Percentiles rank a stretch among this genome's conserved stretches.
Conservation (phyloP, 306 rosid species). For the Dicorynia guianensis region DNA sequence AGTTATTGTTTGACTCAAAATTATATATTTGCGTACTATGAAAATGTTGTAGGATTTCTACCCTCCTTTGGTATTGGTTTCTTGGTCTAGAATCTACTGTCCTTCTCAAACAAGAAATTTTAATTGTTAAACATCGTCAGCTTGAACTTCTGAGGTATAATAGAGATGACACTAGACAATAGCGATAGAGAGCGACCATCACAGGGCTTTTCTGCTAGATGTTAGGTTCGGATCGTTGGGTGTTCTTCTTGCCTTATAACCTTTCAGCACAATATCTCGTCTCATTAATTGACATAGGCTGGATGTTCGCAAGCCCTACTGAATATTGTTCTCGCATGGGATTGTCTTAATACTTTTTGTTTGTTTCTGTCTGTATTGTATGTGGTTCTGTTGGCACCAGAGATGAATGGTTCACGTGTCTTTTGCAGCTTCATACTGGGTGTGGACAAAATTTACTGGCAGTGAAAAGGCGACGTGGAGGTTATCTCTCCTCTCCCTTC, state of each 20-base stretch:
- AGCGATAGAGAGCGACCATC: slow-evolving; percentile 20
- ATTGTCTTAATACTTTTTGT: slow-evolving; percentile 23
- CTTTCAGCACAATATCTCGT: slow-evolving; percentile 18
- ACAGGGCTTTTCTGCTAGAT: slow-evolving; percentile 8
- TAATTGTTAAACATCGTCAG: slow-evolving; percentile 5
- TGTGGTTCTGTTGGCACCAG: slow-evolving; percentile 31
- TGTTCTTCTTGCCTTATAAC: slow-evolving; percentile 4
- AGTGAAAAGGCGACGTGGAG: slow-evolving; percentile 69
- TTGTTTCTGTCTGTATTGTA: slow-evolving; percentile 21
- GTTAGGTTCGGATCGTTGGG: not conserved
- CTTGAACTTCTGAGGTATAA: not conserved
- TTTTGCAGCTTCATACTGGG: slow-evolving; percentile 84
- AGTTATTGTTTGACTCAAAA: not conserved
- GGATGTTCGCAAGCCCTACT: slow-evolving; percentile 34
- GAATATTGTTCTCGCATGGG: slow-evolving; percentile 16
- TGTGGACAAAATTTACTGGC: slow-evolving; percentile 62
- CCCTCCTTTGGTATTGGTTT: not conserved
- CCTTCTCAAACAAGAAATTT: not conserved
- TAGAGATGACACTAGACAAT: slow-evolving; percentile 7
- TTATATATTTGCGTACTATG: not conserved
- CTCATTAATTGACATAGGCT: not conserved
- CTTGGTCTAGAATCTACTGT: slow-evolving; percentile 28
- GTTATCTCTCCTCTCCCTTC: slow-evolving; percentile 44
- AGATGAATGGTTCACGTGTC: slow-evolving; percentile 35
- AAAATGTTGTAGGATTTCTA: too few species aligned